A percentile compares a stretch with the other conserved stretches of the same genome.
phyloP scores from a whole-genome alignment of 129 eudicot species.

The Lactuca saligna region DNA sequence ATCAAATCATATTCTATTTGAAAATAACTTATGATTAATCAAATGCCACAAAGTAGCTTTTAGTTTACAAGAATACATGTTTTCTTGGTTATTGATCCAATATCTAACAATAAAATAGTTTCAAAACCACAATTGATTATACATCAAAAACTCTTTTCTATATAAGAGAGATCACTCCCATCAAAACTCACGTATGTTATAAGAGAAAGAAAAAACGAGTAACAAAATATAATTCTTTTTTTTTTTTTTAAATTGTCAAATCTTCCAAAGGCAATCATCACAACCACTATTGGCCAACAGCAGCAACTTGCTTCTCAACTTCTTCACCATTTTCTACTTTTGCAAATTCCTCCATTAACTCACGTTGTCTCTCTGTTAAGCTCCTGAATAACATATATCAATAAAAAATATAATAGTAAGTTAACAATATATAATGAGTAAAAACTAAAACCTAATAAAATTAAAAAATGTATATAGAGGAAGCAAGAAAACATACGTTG shows the following conservation, averaged over 20 bases:
- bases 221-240: not conserved
- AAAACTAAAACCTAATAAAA: not conserved
- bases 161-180: not conserved
- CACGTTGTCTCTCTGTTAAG: constrained; percentile 64
- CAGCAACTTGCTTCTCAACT: constrained; percentile 44
- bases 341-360: constrained; percentile 66
- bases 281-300: constrained; percentile 28
- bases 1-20: not conserved
- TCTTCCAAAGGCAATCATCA: not conserved
- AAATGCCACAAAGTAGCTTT: constrained; percentile 4
- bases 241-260: not conserved
- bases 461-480: not conserved
- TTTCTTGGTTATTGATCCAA: not conserved
- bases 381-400: constrained; percentile 38
- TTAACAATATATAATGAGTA: too few relatives aligned
- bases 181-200: not conserved
- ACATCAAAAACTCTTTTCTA: constrained; percentile 14
- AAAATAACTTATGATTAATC: not conserved
- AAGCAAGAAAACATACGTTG: constrained; percentile 51
- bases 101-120: constrained; percentile 13
- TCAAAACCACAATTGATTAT: constrained; percentile 3
- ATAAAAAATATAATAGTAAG: not conserved
- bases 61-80: constrained; percentile 7
- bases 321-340: constrained; percentile 62
- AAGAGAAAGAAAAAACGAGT: too few relatives aligned